A percentile compares a stretch with the other conserved stretches of the same genome.
Conservation (phyloP, 129 eudicot species). For the Artemisia annua region DNA sequence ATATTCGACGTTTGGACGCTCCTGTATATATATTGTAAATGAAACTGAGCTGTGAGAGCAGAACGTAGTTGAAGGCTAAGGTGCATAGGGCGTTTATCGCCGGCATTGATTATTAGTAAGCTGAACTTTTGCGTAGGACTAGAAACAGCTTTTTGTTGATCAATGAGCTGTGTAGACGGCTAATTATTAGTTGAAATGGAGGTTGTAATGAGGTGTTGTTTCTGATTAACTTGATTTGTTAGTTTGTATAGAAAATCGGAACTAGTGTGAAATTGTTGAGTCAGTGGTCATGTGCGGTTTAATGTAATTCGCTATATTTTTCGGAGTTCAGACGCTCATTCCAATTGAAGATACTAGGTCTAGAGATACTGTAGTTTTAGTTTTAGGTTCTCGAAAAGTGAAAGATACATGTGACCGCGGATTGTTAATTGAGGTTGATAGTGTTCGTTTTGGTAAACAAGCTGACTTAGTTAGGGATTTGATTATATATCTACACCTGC, state of each 20-base stretch:
- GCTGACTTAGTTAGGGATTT: too few species aligned
- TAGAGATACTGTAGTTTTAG: too few species aligned
- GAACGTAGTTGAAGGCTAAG: not conserved
- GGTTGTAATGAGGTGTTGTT: conserved; percentile 2
- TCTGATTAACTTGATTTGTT: conserved; percentile 12
- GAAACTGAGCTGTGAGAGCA: conserved; percentile 3
- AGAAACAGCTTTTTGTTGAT: not conserved
- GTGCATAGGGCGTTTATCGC: not conserved
- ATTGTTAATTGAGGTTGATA: too few species aligned
- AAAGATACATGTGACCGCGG: too few species aligned
- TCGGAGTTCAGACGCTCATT: not conserved
- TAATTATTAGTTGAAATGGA: conserved; percentile 17
- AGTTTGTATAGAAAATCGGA: not conserved
- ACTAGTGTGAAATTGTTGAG: not conserved
- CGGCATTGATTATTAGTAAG: not conserved
- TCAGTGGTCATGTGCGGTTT: not conserved
- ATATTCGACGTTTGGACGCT: not conserved
- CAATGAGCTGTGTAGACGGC: not conserved
- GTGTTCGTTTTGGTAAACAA: too few species aligned
- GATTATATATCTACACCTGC: too few species aligned
- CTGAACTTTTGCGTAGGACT: not conserved
- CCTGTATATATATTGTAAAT: not conserved
- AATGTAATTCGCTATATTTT: not conserved
- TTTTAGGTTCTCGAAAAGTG: too few species aligned
- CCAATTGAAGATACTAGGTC: too few species aligned